Evolutionary conservation across 306 rosid genomes (phyloP).

Genomic region (Prinsepia uniflora): DNA sequence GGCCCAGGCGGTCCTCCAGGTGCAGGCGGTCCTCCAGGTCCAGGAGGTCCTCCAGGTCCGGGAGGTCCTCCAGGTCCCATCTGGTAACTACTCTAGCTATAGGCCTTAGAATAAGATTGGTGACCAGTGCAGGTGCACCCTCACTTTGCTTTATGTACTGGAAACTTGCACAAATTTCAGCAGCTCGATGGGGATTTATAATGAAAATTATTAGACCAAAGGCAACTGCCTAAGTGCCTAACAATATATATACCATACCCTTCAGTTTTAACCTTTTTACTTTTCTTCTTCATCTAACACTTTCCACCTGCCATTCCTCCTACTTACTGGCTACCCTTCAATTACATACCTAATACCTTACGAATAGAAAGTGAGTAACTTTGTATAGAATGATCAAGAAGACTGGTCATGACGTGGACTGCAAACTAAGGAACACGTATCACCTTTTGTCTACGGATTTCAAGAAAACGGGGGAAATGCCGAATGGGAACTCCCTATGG

Average conservation of each 20-base stretch:
- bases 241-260: background rate
- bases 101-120: too few species aligned
- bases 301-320: slow-evolving; percentile 29
- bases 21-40: slow-evolving; percentile 39
- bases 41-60: slow-evolving; percentile 25
- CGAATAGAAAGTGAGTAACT: background rate
- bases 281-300: background rate
- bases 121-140: background rate
- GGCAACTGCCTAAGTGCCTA: slow-evolving; percentile 17
- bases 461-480: too few species aligned
- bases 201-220: slow-evolving; percentile 20
- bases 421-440: too few species aligned
- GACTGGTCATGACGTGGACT: too few species aligned
- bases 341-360: background rate
- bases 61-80: slow-evolving; percentile 29
- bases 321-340: slow-evolving; percentile 22
- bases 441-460: too few species aligned
- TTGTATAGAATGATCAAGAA: too few species aligned
- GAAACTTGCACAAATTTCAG: background rate
- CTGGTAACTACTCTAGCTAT: background rate
- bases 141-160: background rate
- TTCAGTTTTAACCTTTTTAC: background rate
- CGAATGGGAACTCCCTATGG: too few species aligned
- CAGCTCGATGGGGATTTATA: background rate
- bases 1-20: too few species aligned